Evolutionary conservation across 1,284 basidiomycete genomes (phyloP), one percentile per base, ranked within the genome.

Genomic region (Ustilago vetiveriae): DNA sequence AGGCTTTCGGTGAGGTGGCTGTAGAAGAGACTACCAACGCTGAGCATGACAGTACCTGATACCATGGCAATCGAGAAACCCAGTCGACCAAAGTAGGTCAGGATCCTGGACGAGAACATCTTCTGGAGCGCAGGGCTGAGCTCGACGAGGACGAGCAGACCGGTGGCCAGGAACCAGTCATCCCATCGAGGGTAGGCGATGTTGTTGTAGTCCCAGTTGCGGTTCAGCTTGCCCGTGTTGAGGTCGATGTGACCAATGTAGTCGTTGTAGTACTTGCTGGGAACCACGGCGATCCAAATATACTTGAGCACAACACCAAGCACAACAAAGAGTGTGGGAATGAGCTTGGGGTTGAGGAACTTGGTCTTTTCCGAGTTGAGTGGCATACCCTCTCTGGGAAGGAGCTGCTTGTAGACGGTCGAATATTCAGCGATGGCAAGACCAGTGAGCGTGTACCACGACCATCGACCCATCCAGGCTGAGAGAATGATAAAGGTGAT

Each of bases 391-490:
- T 74, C 63, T 16, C 45, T 46, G 22, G 53, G 67, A 9, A 67
- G 30, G 4, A 66, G 37, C 36, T 55, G 62, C 24, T 29, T 47
- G 64, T 76, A 75, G 23, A 63, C 58, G 8, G 66, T 46, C 27
- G 58, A 42, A 44, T 71, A 62, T 44, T 76, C 75, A 47, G 73
- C 70, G 16, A 76, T 54, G n/a, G 51, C 48, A 14, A 76, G 62
- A 45, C 72, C 75, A 11, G 75, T 76, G 29, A 76, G 51, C 4
- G 72, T 66, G 57, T 76, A 76, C 72, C 73, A 76, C 23, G 66
- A 72, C 66, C 65, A 76, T 21, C 57, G 42, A 11, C 75, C 75
- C 57, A 76, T 63, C 73, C 72, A 75, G 21, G 48, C 71, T 30
- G 70, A 59, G 24, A 67, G 42, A 40, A 73, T 14, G 47, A 60